These are phyloP conservation scores for Lipomyces mesembrius DNA, from an alignment of 805 yeast genomes.

Conservation along the genomic window DNA sequence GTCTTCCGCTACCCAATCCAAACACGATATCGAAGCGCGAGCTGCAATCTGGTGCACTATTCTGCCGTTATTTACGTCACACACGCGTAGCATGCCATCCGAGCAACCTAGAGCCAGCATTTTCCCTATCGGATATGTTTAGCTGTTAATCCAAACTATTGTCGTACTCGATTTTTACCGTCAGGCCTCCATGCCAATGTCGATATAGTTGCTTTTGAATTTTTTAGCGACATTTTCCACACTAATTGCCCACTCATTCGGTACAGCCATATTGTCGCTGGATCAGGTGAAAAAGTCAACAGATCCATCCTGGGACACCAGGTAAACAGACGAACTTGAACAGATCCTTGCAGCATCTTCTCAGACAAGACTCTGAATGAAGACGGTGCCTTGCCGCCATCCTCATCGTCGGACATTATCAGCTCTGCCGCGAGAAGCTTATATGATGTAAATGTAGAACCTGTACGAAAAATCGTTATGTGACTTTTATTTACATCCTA, in stretches of 20 bases:
- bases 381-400: background rate
- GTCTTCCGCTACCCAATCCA: slow-evolving; percentile 29
- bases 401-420: slow-evolving; percentile 5
- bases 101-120: slow-evolving; percentile 32
- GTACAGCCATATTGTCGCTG: slow-evolving; percentile 26
- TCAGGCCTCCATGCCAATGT: slow-evolving; percentile 35
- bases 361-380: slow-evolving; percentile 23
- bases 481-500: background rate
- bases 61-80: slow-evolving; percentile 32
- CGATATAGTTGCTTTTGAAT: slow-evolving; percentile 12
- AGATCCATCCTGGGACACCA: slow-evolving; percentile 40
- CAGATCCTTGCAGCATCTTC: slow-evolving; percentile 29
- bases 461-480: background rate
- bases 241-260: slow-evolving; percentile 37
- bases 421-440: background rate
- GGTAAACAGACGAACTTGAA: slow-evolving; percentile 11
- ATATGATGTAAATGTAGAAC: background rate
- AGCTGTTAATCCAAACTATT: background rate
- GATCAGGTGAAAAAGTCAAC: slow-evolving; percentile 31
- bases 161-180: slow-evolving; percentile 23
- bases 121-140: slow-evolving; percentile 18
- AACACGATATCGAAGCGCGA: slow-evolving; percentile 13
- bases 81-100: slow-evolving; percentile 30
- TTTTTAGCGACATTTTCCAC: slow-evolving; percentile 30
- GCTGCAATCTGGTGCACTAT: slow-evolving; percentile 16